phyloP scores from a whole-genome alignment of 2,329 filamentous ascomycete species.

The Aspergillus sp. region DNA sequence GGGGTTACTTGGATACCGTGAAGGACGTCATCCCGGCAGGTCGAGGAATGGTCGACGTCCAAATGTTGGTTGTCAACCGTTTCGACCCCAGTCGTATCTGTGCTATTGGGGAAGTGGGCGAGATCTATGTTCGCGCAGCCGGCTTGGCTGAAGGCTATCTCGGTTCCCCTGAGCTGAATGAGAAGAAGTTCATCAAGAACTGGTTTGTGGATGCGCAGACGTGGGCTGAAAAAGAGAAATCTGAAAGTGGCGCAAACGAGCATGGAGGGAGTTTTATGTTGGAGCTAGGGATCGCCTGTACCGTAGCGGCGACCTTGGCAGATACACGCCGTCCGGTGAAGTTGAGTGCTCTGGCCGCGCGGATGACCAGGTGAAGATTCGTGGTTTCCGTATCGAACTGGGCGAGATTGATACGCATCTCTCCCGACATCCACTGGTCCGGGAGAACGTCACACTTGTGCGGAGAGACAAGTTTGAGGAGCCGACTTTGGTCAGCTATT shows the following conservation, averaged over 20 bases:
- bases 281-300: conserved; percentile 82
- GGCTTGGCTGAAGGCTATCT: conserved; percentile 78
- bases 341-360: conserved; percentile 71
- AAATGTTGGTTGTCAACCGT: conserved; percentile 73
- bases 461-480: conserved; percentile 78
- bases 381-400: conserved; percentile 90
- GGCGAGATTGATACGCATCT: conserved; percentile 85
- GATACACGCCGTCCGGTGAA: conserved; percentile 60
- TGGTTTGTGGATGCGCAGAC: conserved; percentile 72
- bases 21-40: conserved; percentile 75
- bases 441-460: conserved; percentile 79
- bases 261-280: conserved; percentile 69
- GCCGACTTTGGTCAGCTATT: conserved; percentile 75
- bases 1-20: conserved; percentile 54
- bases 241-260: conserved; percentile 46
- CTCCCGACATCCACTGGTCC: conserved; percentile 61
- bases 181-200: conserved; percentile 69
- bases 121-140: conserved; percentile 72
- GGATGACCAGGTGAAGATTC: conserved; percentile 89
- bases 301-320: conserved; percentile 75
- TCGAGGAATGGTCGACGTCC: conserved; percentile 78
- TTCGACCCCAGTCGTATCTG: conserved; percentile 60
- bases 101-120: conserved; percentile 69
- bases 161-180: conserved; percentile 51
- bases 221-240: conserved; percentile 58